A percentile compares a stretch with the other conserved stretches of the same genome.
phyloP scores from a whole-genome alignment of 371 early-diverging fungal genomes.

The Mucor plumbeus region DNA sequence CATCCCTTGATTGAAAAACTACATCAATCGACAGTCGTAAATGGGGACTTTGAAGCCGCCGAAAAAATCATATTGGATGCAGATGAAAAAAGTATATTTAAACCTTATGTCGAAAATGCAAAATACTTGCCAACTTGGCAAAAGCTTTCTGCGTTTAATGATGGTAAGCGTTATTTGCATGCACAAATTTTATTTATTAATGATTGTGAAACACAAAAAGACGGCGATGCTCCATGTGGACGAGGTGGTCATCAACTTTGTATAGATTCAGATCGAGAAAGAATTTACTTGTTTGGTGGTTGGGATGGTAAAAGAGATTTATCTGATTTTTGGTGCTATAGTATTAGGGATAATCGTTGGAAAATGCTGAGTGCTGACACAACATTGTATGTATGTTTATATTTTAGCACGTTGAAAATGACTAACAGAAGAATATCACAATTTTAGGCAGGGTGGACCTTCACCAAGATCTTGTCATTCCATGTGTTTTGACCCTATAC shows the following conservation, averaged over 20 bases:
- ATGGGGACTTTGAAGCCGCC: conserved; percentile 76
- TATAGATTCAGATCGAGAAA: conserved; percentile 74
- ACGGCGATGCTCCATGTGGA: conserved; percentile 57
- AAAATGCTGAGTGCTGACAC: conserved; percentile 79
- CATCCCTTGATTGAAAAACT: conserved; percentile 78
- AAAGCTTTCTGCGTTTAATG: conserved; percentile 50
- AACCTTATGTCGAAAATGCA: conserved; percentile 65
- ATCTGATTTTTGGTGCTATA: conserved; percentile 92
- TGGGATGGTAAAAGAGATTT: conserved; percentile 94
- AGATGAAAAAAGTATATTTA: conserved; percentile 61
- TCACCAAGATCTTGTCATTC: conserved; percentile 93
- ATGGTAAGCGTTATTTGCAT: conserved; percentile 19
- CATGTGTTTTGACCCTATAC: conserved; percentile 83
- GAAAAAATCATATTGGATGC: conserved; percentile 75
- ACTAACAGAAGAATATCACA: not conserved
- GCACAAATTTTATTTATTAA: not conserved
- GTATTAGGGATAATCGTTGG: conserved; percentile 73
- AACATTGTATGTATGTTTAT: conserved; percentile 43
- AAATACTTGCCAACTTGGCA: conserved; percentile 81
- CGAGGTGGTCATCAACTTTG: conserved; percentile 98
- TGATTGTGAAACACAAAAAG: conserved; percentile 12
- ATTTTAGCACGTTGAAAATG: not conserved
- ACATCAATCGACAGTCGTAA: conserved; percentile 66
- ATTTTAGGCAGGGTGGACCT: conserved; percentile 81
- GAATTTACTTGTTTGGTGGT: conserved; percentile 93